Percentiles rank a stretch among this genome's conserved stretches.
Evolutionary conservation across 2,329 filamentous ascomycete genomes (phyloP).

Genomic region (Talaromyces albobiverticillius): DNA sequence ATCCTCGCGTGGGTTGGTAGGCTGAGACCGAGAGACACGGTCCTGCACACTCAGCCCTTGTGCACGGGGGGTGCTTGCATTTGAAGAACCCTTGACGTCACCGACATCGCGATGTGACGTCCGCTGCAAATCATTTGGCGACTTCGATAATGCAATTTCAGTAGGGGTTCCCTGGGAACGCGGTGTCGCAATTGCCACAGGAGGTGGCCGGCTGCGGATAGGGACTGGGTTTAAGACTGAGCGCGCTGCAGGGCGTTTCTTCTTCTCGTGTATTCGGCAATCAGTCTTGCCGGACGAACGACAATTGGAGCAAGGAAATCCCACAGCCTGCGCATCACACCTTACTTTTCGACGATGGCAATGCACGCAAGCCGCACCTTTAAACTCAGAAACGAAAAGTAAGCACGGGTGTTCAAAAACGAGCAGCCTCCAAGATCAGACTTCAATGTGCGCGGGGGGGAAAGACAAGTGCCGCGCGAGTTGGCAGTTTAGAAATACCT

Average conservation of each 20-base stretch:
- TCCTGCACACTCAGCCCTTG: neutral
- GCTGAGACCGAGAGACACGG: slow-evolving; percentile 21
- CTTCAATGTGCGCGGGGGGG: too few relatives aligned
- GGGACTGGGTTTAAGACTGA: slow-evolving; percentile 45
- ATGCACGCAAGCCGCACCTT: slow-evolving; percentile 45
- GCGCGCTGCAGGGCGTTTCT: slow-evolving; percentile 43
- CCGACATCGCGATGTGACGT: neutral
- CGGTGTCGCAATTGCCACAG: slow-evolving; percentile 11
- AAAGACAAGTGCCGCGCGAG: too few relatives aligned
- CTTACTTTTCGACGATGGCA: slow-evolving; percentile 53
- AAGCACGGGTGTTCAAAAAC: neutral
- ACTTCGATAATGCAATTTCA: neutral
- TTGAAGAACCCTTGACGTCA: neutral
- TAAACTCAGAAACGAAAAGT: neutral
- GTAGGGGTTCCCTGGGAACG: neutral
- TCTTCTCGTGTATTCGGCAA: slow-evolving; percentile 52
- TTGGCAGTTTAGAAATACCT: slow-evolving; percentile 24
- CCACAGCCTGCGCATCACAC: slow-evolving; percentile 49
- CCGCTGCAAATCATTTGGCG: neutral
- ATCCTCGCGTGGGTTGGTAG: slow-evolving; percentile 38
- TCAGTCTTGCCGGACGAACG: slow-evolving; percentile 39
- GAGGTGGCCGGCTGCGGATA: slow-evolving; percentile 41
- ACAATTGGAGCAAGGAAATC: slow-evolving; percentile 51
- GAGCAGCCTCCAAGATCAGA: too few relatives aligned
- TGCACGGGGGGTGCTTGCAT: neutral